Conservation (phyloP, 129 eudicot genomes). For the Artemisia annua region DNA sequence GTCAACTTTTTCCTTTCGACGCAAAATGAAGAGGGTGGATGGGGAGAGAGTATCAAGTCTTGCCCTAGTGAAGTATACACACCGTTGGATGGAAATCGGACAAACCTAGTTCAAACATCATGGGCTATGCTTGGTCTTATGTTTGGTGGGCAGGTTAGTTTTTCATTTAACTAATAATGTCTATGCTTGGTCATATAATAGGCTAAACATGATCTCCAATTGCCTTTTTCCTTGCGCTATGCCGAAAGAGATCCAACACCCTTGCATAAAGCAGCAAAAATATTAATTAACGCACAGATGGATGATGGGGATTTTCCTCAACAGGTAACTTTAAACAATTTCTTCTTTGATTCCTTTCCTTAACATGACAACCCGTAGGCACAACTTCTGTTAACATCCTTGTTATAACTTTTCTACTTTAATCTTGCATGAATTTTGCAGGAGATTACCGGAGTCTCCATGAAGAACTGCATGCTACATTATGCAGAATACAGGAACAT, state of each 20-base stretch:
- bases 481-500: constrained; percentile 45
- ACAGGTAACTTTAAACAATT: constrained; percentile 23
- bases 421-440: constrained; percentile 12
- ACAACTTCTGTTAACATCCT: background rate
- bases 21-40: constrained; percentile 61
- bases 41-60: constrained; percentile 66
- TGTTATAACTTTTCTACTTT: constrained; percentile 2
- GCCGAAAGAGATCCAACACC: constrained; percentile 46
- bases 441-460: constrained; percentile 47
- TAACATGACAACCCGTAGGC: background rate
- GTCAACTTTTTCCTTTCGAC: constrained; percentile 35
- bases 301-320: constrained; percentile 50
- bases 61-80: constrained; percentile 57
- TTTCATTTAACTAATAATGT: background rate
- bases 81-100: constrained; percentile 36
- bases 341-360: background rate
- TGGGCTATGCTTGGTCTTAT: constrained; percentile 53
- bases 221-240: constrained; percentile 3
- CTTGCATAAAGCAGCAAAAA: constrained; percentile 45
- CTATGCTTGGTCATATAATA: constrained; percentile 12
- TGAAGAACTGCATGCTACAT: constrained; percentile 49
- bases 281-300: constrained; percentile 40
- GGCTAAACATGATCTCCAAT: background rate
- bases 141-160: constrained; percentile 41
- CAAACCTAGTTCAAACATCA: constrained; percentile 42